Percentiles rank a stretch among this genome's conserved stretches.
Conservation (phyloP, 305 asterid species). For the Fraxinus dipetala region DNA sequence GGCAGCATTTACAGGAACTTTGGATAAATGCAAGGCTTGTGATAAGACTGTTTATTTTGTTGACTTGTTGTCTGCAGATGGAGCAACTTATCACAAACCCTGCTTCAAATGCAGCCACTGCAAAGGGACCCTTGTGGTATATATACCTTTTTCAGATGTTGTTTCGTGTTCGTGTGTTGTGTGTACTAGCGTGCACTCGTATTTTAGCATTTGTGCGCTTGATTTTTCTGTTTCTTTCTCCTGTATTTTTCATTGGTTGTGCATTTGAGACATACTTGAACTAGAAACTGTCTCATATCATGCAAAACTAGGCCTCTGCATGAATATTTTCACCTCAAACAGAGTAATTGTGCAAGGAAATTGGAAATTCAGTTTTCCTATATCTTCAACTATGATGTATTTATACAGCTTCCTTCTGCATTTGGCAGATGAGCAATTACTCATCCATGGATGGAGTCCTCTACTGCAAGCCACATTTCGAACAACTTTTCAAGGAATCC, state of each 20-base stretch:
- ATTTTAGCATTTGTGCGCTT: background rate
- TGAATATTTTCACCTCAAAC: background rate
- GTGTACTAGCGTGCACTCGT: background rate
- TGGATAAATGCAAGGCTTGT: constrained; percentile 96
- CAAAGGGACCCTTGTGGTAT: constrained; percentile 95
- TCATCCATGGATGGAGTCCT: constrained; percentile 97
- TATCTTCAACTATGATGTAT: background rate
- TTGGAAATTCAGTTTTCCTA: background rate
- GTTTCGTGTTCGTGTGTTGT: background rate
- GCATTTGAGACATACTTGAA: background rate
- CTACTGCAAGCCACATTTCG: constrained; percentile 91
- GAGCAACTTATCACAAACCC: constrained; percentile 42
- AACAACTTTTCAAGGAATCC: constrained; percentile 55
- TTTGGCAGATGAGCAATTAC: constrained; percentile 84
- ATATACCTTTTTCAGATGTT: background rate
- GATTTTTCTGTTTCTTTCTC: background rate
- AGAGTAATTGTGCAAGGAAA: background rate
- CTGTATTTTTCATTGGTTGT: background rate
- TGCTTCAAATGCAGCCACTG: constrained; percentile 98
- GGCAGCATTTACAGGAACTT: constrained; percentile 88
- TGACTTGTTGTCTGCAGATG: constrained; percentile 31
- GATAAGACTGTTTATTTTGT: constrained; percentile 92
- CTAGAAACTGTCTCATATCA: background rate
- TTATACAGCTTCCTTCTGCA: background rate
- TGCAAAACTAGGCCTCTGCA: background rate